A percentile compares a stretch with the other conserved stretches of the same genome.
These are phyloP conservation scores for Amaranthus hypochondriacus DNA, from an alignment of 148 eudicot species.

Conservation along the genomic window DNA sequence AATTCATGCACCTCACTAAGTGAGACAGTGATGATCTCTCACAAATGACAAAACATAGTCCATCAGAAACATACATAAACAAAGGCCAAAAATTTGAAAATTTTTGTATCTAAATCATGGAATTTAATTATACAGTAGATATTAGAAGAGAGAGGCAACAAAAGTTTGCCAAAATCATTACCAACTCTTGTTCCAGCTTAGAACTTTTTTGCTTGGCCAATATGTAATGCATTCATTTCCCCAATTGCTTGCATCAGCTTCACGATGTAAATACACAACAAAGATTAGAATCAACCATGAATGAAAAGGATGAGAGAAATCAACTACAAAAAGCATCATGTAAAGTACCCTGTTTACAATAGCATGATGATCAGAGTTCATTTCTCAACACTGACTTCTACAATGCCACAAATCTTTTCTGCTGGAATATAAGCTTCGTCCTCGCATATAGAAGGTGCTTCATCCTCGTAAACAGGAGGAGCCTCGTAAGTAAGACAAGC, in stretches of 20 bases:
- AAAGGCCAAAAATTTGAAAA: background rate
- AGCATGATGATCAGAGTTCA: slow-evolving; percentile 30
- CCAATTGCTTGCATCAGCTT: slow-evolving; percentile 48
- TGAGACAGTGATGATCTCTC: background rate
- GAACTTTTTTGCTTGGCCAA: slow-evolving; percentile 36
- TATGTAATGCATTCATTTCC: slow-evolving; percentile 40
- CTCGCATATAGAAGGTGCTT: slow-evolving; percentile 7
- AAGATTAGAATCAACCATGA: slow-evolving; percentile 12
- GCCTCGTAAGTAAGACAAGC: slow-evolving; percentile 7
- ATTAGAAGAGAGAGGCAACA: background rate
- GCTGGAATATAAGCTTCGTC: slow-evolving; percentile 4
- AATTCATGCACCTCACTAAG: background rate
- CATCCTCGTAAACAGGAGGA: background rate
- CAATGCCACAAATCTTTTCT: slow-evolving; percentile 7
- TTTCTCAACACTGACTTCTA: slow-evolving; percentile 13
- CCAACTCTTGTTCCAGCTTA: slow-evolving; percentile 54
- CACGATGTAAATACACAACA: slow-evolving; percentile 14
- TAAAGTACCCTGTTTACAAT: slow-evolving; percentile 33
- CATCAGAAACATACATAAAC: background rate
- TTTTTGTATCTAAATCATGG: background rate
- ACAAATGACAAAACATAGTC: background rate
- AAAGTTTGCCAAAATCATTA: slow-evolving; percentile 22
- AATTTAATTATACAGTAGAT: background rate
- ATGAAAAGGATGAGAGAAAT: background rate
- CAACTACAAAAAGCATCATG: background rate